Conservation (phyloP, 345 rosid genomes). For the Aurinia saxatilis region DNA sequence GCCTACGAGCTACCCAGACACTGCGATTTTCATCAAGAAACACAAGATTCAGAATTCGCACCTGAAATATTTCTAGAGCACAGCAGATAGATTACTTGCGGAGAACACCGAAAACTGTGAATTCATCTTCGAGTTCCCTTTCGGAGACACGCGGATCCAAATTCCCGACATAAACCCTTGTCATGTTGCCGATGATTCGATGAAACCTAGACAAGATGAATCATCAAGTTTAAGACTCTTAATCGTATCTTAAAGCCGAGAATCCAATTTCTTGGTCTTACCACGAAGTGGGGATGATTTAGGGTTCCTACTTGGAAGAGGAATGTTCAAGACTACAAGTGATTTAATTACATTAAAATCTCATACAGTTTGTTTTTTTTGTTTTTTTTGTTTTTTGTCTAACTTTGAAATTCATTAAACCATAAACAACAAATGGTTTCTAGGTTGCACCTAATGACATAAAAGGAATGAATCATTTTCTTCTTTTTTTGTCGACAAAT, state of each 20-base stretch:
- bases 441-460: no score
- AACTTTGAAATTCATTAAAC: no score
- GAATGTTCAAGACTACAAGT: no score
- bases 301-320: no score
- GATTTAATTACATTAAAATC: no score
- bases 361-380: no score
- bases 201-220: background rate
- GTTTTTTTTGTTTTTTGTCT: no score
- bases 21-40: slow-evolving; percentile 33
- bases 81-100: slow-evolving; percentile 36
- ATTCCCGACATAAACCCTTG: slow-evolving; percentile 73
- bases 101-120: slow-evolving; percentile 59
- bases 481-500: no score
- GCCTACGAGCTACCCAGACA: slow-evolving; percentile 96
- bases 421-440: no score
- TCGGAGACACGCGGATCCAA: slow-evolving; percentile 59
- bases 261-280: background rate
- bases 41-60: background rate
- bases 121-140: slow-evolving; percentile 79
- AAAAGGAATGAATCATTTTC: no score
- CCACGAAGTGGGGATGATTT: no score
- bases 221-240: background rate
- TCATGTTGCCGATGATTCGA: slow-evolving; percentile 32
- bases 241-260: background rate
- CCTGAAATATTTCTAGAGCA: background rate